These are phyloP conservation scores for Calonectria honghensis DNA, from an alignment of 2,329 filamentous ascomycete species.

Conservation along the genomic window DNA sequence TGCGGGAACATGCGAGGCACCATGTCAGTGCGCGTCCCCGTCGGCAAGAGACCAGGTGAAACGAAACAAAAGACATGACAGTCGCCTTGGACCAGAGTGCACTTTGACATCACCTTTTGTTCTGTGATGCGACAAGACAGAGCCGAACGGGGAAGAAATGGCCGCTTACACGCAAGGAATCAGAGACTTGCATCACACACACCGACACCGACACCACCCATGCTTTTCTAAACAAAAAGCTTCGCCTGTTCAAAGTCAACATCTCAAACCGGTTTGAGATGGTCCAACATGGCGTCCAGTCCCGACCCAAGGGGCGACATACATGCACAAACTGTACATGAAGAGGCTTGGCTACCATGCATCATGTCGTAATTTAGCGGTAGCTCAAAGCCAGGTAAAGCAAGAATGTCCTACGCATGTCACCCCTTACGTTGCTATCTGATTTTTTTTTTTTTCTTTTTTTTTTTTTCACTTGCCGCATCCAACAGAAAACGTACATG, in stretches of 20 bases:
- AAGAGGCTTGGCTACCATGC: constrained; percentile 5
- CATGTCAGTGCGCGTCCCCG: constrained; percentile 17
- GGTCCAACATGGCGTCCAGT: constrained; percentile 15
- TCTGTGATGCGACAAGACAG: constrained; percentile 1
- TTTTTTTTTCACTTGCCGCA: not conserved
- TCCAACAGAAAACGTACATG: not conserved
- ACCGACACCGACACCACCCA: constrained; percentile 12
- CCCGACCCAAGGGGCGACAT: not conserved
- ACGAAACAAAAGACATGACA: not conserved
- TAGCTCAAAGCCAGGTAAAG: not conserved
- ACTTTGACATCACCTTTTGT: not conserved
- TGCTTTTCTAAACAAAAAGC: not conserved
- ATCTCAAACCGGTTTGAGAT: constrained; percentile 18
- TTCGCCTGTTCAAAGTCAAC: not conserved
- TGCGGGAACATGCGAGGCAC: constrained; percentile 20
- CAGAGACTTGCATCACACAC: constrained; percentile 14
- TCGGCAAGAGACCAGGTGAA: constrained; percentile 1
- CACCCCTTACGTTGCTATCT: not conserved
- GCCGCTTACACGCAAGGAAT: constrained; percentile 4
- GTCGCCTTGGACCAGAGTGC: not conserved
- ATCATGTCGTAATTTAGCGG: constrained; percentile 18
- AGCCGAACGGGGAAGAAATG: not conserved
- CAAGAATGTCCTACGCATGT: not conserved
- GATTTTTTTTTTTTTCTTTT: not conserved
- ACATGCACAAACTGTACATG: constrained; percentile 2